Evolutionary conservation across 169 alveolate species (phyloP).

Genomic region (Plasmodium gonderi): DNA sequence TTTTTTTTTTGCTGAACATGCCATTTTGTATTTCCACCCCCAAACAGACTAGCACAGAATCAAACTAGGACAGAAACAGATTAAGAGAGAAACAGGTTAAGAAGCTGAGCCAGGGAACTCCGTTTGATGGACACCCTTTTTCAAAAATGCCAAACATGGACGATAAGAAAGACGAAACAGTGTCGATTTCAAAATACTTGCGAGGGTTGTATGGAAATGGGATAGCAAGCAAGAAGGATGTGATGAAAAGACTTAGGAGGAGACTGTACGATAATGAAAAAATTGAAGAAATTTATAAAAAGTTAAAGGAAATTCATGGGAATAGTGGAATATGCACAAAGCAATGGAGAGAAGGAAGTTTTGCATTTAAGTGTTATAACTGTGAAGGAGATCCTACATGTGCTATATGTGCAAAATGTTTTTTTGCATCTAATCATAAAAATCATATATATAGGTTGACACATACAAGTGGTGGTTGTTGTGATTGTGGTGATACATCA

Average conservation of each 20-base stretch:
- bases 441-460: slow-evolving; percentile 56
- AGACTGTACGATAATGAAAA: slow-evolving; percentile 27
- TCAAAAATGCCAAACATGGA: not conserved
- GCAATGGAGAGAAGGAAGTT: slow-evolving; percentile 63
- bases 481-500: slow-evolving; percentile 77
- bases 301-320: slow-evolving; percentile 70
- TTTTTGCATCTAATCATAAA: slow-evolving; percentile 54
- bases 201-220: slow-evolving; percentile 40
- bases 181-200: slow-evolving; percentile 8
- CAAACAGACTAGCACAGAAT: too few species aligned
- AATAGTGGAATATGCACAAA: slow-evolving; percentile 67
- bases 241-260: slow-evolving; percentile 37
- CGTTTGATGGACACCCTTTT: too few species aligned
- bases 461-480: slow-evolving; percentile 73
- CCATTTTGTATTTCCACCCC: too few species aligned
- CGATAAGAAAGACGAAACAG: not conserved
- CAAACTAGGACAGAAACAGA: too few species aligned
- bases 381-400: slow-evolving; percentile 76
- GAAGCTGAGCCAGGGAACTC: too few species aligned
- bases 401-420: slow-evolving; percentile 73
- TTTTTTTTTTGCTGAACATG: too few species aligned
- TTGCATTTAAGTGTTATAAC: slow-evolving; percentile 74
- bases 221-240: slow-evolving; percentile 41
- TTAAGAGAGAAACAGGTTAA: too few species aligned
- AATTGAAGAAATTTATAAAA: slow-evolving; percentile 28